These are phyloP conservation scores for Crithidia bombi DNA, from an alignment of 208 protist species.

Conservation along the genomic window DNA sequence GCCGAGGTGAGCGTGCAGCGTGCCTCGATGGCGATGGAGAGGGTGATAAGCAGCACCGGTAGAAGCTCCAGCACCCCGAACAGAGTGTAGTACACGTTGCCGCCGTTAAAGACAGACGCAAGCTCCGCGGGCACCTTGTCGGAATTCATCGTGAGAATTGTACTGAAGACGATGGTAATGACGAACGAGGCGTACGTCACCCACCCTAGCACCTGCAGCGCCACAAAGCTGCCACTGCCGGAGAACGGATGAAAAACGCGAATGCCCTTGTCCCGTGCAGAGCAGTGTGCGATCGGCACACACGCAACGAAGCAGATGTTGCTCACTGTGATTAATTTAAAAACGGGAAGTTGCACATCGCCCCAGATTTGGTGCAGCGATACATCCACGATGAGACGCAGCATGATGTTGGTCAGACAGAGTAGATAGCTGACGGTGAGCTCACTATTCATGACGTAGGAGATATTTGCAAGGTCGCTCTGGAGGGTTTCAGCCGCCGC, in stretches of 20 bases:
- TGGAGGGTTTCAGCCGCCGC: not conserved
- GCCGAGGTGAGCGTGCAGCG: slow-evolving; percentile 24
- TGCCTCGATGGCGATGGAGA: slow-evolving; percentile 67
- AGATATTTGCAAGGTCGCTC: slow-evolving; percentile 17
- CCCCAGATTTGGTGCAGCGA: slow-evolving; percentile 39
- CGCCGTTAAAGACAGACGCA: slow-evolving; percentile 6
- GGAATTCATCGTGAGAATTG: slow-evolving; percentile 18
- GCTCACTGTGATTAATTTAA: slow-evolving; percentile 38
- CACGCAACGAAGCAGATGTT: slow-evolving; percentile 50
- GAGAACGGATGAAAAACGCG: slow-evolving; percentile 61
- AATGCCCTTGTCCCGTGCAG: slow-evolving; percentile 67
- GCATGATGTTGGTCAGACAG: slow-evolving; percentile 49
- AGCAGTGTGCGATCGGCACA: slow-evolving; percentile 72
- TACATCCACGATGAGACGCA: slow-evolving; percentile 67
- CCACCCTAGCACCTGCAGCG: slow-evolving; percentile 81
- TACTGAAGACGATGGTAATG: slow-evolving; percentile 39
- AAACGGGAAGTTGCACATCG: slow-evolving; percentile 25
- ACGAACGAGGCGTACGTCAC: slow-evolving; percentile 56
- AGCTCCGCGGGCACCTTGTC: slow-evolving; percentile 18
- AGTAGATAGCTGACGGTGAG: slow-evolving; percentile 65
- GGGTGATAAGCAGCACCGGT: slow-evolving; percentile 69
- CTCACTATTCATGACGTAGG: slow-evolving; percentile 63
- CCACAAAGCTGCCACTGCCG: slow-evolving; percentile 67
- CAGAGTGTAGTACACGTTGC: slow-evolving; percentile 45
- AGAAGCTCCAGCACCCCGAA: slow-evolving; percentile 64